A percentile compares a stretch with the other conserved stretches of the same genome.
Evolutionary conservation across 2,329 filamentous ascomycete genomes (phyloP).

Genomic region (Xylaria sp.): DNA sequence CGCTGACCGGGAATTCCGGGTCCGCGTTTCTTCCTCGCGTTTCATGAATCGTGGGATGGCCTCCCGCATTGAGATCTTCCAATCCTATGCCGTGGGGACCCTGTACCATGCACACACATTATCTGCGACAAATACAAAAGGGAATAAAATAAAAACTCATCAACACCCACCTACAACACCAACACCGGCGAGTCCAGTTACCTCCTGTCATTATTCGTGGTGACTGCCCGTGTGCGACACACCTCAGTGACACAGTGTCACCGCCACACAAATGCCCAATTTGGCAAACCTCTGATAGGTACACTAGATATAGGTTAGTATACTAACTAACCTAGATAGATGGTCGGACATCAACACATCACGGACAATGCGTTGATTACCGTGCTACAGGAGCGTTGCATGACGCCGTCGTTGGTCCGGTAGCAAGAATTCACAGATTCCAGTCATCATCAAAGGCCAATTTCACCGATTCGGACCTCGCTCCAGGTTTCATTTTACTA

Average conservation of each 20-base stretch:
- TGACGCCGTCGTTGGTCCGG: not conserved
- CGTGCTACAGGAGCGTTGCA: not conserved
- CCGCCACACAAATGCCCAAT: not conserved
- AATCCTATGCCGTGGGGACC: not conserved
- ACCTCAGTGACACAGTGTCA: conserved; percentile 12
- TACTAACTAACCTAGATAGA: no score
- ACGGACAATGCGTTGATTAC: not conserved
- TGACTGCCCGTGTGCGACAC: not conserved
- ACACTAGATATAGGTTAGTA: no score
- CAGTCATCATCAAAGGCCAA: not conserved
- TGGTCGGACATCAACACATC: not conserved
- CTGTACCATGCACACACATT: not conserved
- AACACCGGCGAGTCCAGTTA: not conserved
- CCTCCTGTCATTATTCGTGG: not conserved
- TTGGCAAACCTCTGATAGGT: not conserved
- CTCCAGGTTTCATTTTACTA: not conserved
- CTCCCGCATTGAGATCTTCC: conserved; percentile 2
- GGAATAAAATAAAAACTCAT: not conserved
- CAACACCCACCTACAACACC: not conserved
- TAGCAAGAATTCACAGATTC: not conserved
- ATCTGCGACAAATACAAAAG: not conserved
- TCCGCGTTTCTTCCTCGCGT: conserved; percentile 15
- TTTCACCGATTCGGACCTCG: conserved; percentile 21
- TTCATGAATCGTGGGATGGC: conserved; percentile 12
- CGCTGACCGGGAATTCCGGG: not conserved